A percentile compares a stretch with the other conserved stretches of the same genome.
Conservation (phyloP, 2,329 filamentous ascomycete species). For the Colletotrichum sansevieriae region DNA sequence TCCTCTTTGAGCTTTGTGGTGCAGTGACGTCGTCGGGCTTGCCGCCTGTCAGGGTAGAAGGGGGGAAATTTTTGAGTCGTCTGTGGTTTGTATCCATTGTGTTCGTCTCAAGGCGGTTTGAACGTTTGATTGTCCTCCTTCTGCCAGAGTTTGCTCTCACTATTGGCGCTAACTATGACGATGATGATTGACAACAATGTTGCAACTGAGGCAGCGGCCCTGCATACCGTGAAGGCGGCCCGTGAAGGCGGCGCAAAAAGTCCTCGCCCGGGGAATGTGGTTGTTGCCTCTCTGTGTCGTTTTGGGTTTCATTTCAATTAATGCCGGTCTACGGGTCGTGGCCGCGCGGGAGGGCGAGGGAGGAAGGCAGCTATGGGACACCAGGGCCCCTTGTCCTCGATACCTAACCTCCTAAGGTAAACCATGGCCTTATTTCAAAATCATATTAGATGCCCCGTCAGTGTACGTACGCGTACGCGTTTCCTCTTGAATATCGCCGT, state of each 20-base stretch:
- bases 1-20: not conserved
- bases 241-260: not conserved
- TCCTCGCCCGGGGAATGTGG: not conserved
- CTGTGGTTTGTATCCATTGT: not conserved
- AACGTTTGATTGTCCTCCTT: slow-evolving; percentile 29
- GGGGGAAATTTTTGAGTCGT: too few species aligned
- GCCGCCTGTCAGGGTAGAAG: not conserved
- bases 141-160: not conserved
- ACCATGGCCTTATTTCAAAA: not conserved
- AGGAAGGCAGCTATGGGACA: slow-evolving; percentile 15
- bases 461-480: slow-evolving; percentile 30
- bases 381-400: too few species aligned
- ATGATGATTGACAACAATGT: not conserved
- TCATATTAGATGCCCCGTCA: slow-evolving; percentile 17
- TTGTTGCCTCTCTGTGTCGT: too few species aligned
- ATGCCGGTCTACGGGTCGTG: not conserved
- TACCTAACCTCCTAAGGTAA: too few species aligned
- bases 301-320: not conserved
- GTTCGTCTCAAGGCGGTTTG: slow-evolving; percentile 33
- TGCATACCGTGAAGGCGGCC: too few species aligned
- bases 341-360: slow-evolving; percentile 20
- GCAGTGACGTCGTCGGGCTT: slow-evolving; percentile 25
- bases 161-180: too few species aligned
- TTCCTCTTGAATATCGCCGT: not conserved
- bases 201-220: not conserved